Base-by-base conservation (phyloP, 345 rosid genomes). In the Camelina hispida region DNA sequence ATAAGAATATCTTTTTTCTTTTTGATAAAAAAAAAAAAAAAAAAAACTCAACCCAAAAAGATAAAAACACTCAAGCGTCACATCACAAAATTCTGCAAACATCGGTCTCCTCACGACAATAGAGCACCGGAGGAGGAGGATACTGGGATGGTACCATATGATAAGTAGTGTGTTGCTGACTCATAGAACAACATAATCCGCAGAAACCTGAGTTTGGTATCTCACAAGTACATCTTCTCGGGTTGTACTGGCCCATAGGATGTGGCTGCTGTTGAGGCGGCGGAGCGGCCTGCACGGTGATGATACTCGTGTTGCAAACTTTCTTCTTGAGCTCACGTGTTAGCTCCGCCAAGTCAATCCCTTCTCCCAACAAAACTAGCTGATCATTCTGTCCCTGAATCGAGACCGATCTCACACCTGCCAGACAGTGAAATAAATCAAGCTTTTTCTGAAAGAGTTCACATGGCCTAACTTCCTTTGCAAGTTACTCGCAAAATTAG, bases 371-470 rank as follows among this genome's bases (percentile, higher is more conserved):
- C 4, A 79, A 17, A 32, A 79, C 71, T 44, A 79, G 17, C 64
- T 54, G 78, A 68, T 73, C 81, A 48, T 78, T 73, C 28, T 67
- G 69, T 46, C 81, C 81, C 7, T 54, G 66, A 61, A 79, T 34
- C 34, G 78, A 14, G 42, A 79, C 78, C 5, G 78, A 68, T 61
- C 14, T 68, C 48, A 79, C 78, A 53, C 81, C 81, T 78, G 13
- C 48, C 48, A 22, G 4, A 14, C 22, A 34, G 30, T 16, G 30
- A 13, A 32, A 52, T 5, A 25, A 23, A 37, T 15, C 17, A 50
- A 66, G 18, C 4, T 28, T 28, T 60, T 56, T 9, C 6, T 18
- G 7, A 74, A 67, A 47, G 15, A 1, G 25, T 35, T 48, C 59
- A 47, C 44, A 9, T 43, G 43, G 44, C 68, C 73, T 78, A 78